phyloP scores from a whole-genome alignment of 2,329 filamentous ascomycete genomes.

The Epichloe sibirici region DNA sequence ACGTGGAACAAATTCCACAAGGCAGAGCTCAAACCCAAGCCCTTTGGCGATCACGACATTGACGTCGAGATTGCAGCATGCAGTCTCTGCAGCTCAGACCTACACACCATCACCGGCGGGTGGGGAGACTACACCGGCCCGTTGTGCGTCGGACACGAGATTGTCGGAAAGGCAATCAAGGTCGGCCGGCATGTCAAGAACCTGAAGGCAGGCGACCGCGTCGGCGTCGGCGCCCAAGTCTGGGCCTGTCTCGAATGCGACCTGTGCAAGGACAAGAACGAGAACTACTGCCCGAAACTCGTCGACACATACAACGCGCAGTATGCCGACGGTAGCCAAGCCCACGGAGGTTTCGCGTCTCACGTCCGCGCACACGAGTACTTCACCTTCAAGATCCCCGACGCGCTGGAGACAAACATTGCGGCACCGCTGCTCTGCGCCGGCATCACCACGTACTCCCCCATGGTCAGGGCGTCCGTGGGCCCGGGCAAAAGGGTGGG shows the following conservation, averaged over 20 bases:
- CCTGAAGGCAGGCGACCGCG: slow-evolving; percentile 50
- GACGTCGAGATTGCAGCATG: slow-evolving; percentile 63
- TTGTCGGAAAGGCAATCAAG: slow-evolving; percentile 41
- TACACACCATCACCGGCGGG: slow-evolving; percentile 45
- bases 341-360: slow-evolving; percentile 51
- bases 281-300: slow-evolving; percentile 36
- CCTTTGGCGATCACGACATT: slow-evolving; percentile 28
- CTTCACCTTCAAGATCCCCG: slow-evolving; percentile 49
- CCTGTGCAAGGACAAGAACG: slow-evolving; percentile 34
- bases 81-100: slow-evolving; percentile 50
- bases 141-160: slow-evolving; percentile 44
- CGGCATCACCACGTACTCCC: slow-evolving; percentile 62
- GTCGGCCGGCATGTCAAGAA: slow-evolving; percentile 32
- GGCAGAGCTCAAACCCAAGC: slow-evolving; percentile 24
- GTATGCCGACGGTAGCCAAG: slow-evolving; percentile 45
- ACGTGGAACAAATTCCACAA: slow-evolving; percentile 30
- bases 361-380: slow-evolving; percentile 38
- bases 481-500: slow-evolving; percentile 62
- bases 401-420: slow-evolving; percentile 33
- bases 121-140: slow-evolving; percentile 38
- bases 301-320: slow-evolving; percentile 46
- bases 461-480: slow-evolving; percentile 51
- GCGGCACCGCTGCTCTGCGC: slow-evolving; percentile 65
- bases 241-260: slow-evolving; percentile 41
- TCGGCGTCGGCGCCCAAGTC: slow-evolving; percentile 51